Conservation (phyloP, 2,329 filamentous ascomycete genomes). For the Fusarium sambucinum region DNA sequence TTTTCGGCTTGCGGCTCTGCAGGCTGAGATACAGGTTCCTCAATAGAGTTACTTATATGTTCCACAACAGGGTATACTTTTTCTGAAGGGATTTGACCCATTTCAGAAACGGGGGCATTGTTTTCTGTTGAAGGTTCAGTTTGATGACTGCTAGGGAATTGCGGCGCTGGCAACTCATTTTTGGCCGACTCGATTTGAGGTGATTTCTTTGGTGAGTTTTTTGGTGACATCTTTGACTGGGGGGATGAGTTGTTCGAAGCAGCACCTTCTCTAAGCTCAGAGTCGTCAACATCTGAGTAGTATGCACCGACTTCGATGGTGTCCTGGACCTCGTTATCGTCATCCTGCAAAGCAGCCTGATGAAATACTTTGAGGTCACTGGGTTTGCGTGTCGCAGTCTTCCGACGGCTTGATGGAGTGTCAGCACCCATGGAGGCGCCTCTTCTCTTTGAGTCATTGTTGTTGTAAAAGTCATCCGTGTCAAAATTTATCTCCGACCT, state of each 20-base stretch:
- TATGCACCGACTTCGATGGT: constrained; percentile 68
- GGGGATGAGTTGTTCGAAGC: constrained; percentile 50
- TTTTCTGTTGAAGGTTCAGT: constrained; percentile 11
- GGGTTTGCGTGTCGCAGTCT: constrained; percentile 57
- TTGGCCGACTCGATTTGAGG: constrained; percentile 27
- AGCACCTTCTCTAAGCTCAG: constrained; percentile 45
- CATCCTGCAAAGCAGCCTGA: constrained; percentile 49
- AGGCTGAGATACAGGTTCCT: constrained; percentile 33
- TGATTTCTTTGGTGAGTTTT: constrained; percentile 30
- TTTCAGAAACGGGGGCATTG: constrained; percentile 12
- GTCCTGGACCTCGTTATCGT: constrained; percentile 66
- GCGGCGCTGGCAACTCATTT: constrained; percentile 32
- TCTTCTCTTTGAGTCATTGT: constrained; percentile 52
- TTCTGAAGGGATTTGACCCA: constrained; percentile 15
- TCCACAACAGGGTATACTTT: constrained; percentile 26
- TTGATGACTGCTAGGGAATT: constrained; percentile 4
- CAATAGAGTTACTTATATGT: constrained; percentile 30
- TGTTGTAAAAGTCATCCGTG: constrained; percentile 49
- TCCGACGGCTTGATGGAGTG: constrained; percentile 54
- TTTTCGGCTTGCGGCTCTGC: constrained; percentile 35
- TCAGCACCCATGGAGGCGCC: constrained; percentile 54
- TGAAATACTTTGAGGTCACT: constrained; percentile 51
- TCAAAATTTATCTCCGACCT: constrained; percentile 53
- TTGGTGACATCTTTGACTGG: constrained; percentile 40
- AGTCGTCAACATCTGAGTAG: constrained; percentile 51